A percentile compares a stretch with the other conserved stretches of the same genome.
Evolutionary conservation across 176 grass and related monocot species (phyloP).

Genomic region (Aechmea fasciata): DNA sequence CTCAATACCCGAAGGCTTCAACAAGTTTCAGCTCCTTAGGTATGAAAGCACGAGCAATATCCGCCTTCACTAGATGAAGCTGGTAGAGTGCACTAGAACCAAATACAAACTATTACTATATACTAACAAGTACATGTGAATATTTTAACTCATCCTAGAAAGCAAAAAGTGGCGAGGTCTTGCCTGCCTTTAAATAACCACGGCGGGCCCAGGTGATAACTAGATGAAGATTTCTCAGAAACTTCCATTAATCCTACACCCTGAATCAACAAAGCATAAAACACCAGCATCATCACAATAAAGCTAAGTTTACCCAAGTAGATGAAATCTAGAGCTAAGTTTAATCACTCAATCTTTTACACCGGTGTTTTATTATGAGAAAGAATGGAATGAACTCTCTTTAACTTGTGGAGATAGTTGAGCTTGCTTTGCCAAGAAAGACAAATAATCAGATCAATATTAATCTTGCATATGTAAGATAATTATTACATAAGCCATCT

Average conservation of each 20-base stretch:
- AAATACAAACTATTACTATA: background rate
- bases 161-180: constrained; percentile 3
- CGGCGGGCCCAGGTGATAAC: constrained; percentile 56
- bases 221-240: constrained; percentile 23
- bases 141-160: background rate
- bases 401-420: too few species aligned
- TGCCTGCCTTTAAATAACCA: constrained; percentile 94
- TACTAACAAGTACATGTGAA: constrained; percentile 11
- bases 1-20: constrained; percentile 66
- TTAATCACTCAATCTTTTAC: background rate
- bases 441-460: too few species aligned
- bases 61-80: constrained; percentile 93
- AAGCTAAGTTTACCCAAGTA: background rate
- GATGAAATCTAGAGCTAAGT: background rate
- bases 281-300: background rate
- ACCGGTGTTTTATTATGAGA: too few species aligned
- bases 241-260: constrained; percentile 31
- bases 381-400: too few species aligned
- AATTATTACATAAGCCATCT: too few species aligned
- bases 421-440: too few species aligned
- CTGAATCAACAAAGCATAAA: background rate
- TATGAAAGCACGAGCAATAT: constrained; percentile 72
- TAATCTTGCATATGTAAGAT: too few species aligned
- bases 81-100: constrained; percentile 71
- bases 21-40: constrained; percentile 72